Evolutionary conservation across 192 early-diverging fungal species (phyloP).

Genomic region (Diversispora epigaea): DNA sequence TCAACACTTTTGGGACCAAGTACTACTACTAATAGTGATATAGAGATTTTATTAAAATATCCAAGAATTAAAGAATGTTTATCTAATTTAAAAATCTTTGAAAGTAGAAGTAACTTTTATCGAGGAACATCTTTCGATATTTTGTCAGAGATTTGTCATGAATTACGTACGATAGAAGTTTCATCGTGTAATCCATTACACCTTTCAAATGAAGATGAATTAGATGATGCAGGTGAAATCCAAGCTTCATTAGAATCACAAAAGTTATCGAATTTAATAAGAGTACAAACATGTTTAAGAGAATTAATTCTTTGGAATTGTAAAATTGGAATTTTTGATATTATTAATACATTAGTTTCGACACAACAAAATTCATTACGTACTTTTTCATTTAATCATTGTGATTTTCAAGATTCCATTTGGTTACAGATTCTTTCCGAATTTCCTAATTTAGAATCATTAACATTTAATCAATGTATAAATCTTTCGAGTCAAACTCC

Average conservation of each 20-base stretch:
- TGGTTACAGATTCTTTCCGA: background rate
- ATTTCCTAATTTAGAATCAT: background rate
- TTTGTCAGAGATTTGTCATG: background rate
- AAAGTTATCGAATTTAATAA: background rate
- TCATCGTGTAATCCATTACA: background rate
- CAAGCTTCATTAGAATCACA: background rate
- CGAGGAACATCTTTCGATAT: background rate
- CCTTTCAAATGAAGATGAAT: background rate
- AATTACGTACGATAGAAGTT: background rate
- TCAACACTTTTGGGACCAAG: background rate
- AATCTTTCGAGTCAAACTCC: background rate
- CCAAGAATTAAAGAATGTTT: background rate
- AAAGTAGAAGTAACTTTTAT: background rate
- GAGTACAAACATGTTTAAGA: background rate
- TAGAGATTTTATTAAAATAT: background rate
- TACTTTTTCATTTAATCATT: background rate
- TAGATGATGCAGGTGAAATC: background rate
- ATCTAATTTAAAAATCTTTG: background rate
- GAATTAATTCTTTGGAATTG: conserved; percentile 1
- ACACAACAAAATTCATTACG: background rate
- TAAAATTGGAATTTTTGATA: background rate
- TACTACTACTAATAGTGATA: background rate
- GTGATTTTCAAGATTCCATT: background rate
- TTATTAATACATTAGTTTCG: background rate
- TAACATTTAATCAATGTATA: conserved; percentile 1